A percentile compares a stretch with the other conserved stretches of the same genome.
These are phyloP conservation scores for Schoenoplectus triqueter DNA, from an alignment of 202 grass and related monocot genomes.

Conservation along the genomic window DNA sequence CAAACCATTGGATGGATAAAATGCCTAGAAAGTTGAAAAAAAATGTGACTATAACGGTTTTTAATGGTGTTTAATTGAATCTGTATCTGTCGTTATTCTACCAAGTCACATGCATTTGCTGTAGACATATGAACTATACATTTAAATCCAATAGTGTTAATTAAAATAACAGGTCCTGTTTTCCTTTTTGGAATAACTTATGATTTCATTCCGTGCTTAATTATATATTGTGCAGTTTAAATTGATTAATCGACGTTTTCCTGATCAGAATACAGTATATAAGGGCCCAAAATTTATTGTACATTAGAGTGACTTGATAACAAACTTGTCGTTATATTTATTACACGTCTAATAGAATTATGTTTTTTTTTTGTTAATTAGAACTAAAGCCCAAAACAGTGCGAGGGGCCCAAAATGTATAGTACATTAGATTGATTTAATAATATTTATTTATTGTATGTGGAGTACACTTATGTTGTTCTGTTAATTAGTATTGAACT, in stretches of 20 bases:
- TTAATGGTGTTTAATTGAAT: too few species aligned
- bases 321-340: not conserved
- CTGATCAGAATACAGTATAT: not conserved
- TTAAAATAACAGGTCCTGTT: too few species aligned
- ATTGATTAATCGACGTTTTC: not conserved
- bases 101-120: too few species aligned
- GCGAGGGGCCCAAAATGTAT: not conserved
- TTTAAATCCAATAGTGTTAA: too few species aligned
- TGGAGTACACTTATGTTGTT: not conserved
- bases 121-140: too few species aligned
- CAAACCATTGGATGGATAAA: too few species aligned
- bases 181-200: too few species aligned
- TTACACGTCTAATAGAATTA: not conserved
- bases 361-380: not conserved
- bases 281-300: not conserved
- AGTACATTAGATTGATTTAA: not conserved
- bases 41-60: too few species aligned
- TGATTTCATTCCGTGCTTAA: too few species aligned
- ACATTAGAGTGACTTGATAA: not conserved
- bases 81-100: too few species aligned
- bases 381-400: too few species aligned
- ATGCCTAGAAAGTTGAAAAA: too few species aligned
- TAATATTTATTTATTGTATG: not conserved
- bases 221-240: not conserved
- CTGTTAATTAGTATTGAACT: not conserved